Evolutionary conservation across 148 eudicot species (phyloP).

Genomic region (Oxyria digyna): DNA sequence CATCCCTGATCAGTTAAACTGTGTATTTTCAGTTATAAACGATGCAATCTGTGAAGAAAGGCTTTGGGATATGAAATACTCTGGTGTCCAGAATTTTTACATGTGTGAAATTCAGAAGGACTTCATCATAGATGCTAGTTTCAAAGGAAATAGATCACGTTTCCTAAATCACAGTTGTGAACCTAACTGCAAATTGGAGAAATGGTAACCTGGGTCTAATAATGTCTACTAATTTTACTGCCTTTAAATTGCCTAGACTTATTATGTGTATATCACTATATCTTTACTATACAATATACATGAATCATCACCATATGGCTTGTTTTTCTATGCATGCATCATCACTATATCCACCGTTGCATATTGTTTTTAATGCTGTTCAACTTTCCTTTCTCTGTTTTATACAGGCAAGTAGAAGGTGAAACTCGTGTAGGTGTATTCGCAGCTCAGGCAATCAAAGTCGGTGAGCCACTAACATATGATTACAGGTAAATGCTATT

Average conservation of each 20-base stretch:
- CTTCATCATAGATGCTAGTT: conserved; percentile 90
- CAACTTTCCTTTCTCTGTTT: not conserved
- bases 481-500: conserved; percentile 59
- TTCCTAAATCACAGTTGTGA: conserved; percentile 93
- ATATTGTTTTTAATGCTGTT: no score
- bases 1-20: not conserved
- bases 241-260: not conserved
- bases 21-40: conserved; percentile 50
- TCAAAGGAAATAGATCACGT: conserved; percentile 84
- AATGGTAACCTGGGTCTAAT: conserved; percentile 53
- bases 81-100: conserved; percentile 59
- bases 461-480: conserved; percentile 84
- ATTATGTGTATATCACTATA: not conserved
- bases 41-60: conserved; percentile 78
- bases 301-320: not conserved
- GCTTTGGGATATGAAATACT: conserved; percentile 91
- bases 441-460: conserved; percentile 53
- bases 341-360: no score
- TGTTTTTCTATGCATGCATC: no score
- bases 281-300: not conserved
- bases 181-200: conserved; percentile 92
- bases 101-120: conserved; percentile 88
- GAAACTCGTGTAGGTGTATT: conserved; percentile 90
- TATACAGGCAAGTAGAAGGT: conserved; percentile 82
- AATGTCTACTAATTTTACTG: not conserved